phyloP scores from a whole-genome alignment of 805 yeast species.

The Ogataea nitratoaversa region DNA sequence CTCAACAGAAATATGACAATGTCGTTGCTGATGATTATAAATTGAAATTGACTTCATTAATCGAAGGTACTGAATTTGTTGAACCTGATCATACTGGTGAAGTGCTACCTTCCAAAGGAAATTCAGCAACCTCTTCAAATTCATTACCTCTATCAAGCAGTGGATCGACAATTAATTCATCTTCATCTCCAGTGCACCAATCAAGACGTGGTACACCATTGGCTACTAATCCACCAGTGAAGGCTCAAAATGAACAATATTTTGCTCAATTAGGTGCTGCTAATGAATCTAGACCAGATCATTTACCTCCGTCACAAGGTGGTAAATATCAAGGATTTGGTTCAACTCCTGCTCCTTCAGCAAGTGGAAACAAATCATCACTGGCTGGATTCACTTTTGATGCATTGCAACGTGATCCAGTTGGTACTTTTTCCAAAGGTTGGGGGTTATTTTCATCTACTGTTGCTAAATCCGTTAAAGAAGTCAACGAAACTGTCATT shows the following conservation, averaged over 20 bases:
- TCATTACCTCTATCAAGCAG: conserved; percentile 1
- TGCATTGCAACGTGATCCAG: conserved; percentile 74
- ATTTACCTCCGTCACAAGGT: conserved; percentile 89
- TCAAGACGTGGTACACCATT: conserved; percentile 12
- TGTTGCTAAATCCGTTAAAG: conserved; percentile 76
- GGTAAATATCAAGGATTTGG: conserved; percentile 94
- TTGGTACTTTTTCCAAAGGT: conserved; percentile 87
- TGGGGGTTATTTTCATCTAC: conserved; percentile 92
- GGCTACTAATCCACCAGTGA: conserved; percentile 28
- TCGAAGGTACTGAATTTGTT: conserved; percentile 68
- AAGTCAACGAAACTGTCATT: conserved; percentile 83
- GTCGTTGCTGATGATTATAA: conserved; percentile 94
- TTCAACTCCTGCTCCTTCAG: conserved; percentile 53
- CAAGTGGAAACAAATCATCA: conserved; percentile 34
- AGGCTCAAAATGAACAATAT: conserved; percentile 70
- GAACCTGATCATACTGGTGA: conserved; percentile 58
- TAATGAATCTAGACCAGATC: conserved; percentile 69
- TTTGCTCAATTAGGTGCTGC: conserved; percentile 74
- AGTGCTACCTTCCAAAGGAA: conserved; percentile 32
- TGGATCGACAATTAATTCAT: not conserved
- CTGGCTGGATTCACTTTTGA: conserved; percentile 59
- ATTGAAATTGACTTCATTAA: conserved; percentile 65
- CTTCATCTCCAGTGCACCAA: conserved; percentile 6
- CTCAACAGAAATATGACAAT: conserved; percentile 77
- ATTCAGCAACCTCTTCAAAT: conserved; percentile 1